Conservation (phyloP, 495 filamentous ascomycete genomes). For the Penicillium paxilli region DNA sequence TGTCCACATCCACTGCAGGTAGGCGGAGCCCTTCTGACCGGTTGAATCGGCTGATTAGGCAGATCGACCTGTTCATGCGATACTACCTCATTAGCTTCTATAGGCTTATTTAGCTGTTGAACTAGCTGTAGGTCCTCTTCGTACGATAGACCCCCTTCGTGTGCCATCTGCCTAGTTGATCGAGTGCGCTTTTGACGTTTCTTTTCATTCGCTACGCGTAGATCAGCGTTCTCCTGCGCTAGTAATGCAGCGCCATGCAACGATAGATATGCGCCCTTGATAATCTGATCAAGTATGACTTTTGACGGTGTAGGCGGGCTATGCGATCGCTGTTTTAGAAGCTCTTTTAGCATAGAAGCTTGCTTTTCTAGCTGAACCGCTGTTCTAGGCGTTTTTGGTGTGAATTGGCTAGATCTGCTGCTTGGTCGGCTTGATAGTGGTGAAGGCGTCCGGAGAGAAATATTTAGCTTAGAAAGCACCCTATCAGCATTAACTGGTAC, state of each 20-base stretch:
- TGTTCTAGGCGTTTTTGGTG: conserved; percentile 7
- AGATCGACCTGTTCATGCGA: neutral
- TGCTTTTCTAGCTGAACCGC: conserved; percentile 8
- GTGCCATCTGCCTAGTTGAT: conserved; percentile 6
- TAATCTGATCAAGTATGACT: conserved; percentile 6
- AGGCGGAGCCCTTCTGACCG: neutral
- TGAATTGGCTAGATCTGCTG: conserved; percentile 6
- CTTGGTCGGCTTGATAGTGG: conserved; percentile 7
- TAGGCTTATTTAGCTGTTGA: conserved; percentile 1
- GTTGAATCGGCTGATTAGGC: neutral
- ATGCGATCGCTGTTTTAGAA: conserved; percentile 1
- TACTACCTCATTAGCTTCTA: neutral
- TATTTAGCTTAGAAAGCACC: conserved; percentile 15
- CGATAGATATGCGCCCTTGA: neutral
- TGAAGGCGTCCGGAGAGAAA: conserved; percentile 12
- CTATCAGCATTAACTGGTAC: conserved; percentile 8
- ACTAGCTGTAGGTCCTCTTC: conserved; percentile 1
- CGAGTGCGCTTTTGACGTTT: conserved; percentile 2
- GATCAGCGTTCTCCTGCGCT: neutral
- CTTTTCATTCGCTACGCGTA: conserved; percentile 11
- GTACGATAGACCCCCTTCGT: conserved; percentile 1
- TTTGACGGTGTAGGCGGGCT: conserved; percentile 6
- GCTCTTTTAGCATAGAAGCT: conserved; percentile 6
- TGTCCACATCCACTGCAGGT: neutral
- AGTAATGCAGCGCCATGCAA: conserved; percentile 1